Conservation (phyloP, 2,329 filamentous ascomycete species). For the Ceratocystis eucalypticola region DNA sequence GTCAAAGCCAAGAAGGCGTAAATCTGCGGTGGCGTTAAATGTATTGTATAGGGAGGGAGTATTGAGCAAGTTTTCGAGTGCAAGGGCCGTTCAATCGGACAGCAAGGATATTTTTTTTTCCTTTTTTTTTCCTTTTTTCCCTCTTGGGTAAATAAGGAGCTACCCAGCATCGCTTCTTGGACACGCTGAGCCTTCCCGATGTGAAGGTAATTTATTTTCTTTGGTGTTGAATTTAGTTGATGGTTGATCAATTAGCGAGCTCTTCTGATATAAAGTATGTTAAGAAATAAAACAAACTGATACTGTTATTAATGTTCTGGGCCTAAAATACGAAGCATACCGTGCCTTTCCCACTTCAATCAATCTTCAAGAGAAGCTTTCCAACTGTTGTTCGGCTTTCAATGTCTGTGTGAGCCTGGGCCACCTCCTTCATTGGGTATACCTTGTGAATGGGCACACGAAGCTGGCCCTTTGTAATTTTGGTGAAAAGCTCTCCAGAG, state of each 20-base stretch:
- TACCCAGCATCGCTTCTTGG: background rate
- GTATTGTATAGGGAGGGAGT: background rate
- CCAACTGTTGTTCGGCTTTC: constrained; percentile 72
- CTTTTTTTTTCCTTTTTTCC: background rate
- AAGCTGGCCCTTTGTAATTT: constrained; percentile 55
- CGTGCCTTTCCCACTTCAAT: constrained; percentile 22
- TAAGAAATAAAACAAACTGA: constrained; percentile 21
- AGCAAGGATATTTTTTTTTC: background rate
- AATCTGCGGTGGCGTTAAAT: background rate
- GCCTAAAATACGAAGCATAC: background rate
- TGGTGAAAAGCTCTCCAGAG: constrained; percentile 55
- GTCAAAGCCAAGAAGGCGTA: constrained; percentile 38
- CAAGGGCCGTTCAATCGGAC: background rate
- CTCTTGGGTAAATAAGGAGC: background rate
- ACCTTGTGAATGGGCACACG: constrained; percentile 61
- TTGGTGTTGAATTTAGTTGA: background rate
- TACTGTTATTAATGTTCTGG: constrained; percentile 14
- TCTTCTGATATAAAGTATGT: background rate
- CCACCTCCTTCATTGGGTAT: constrained; percentile 62
- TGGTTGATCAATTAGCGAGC: background rate
- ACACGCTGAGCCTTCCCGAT: background rate
- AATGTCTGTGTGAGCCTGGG: constrained; percentile 60
- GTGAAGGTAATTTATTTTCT: background rate
- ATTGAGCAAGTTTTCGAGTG: background rate
- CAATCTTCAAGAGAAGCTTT: constrained; percentile 63